Evolutionary conservation across 805 yeast genomes (phyloP).

Genomic region (Saturnispora mendoncae): DNA sequence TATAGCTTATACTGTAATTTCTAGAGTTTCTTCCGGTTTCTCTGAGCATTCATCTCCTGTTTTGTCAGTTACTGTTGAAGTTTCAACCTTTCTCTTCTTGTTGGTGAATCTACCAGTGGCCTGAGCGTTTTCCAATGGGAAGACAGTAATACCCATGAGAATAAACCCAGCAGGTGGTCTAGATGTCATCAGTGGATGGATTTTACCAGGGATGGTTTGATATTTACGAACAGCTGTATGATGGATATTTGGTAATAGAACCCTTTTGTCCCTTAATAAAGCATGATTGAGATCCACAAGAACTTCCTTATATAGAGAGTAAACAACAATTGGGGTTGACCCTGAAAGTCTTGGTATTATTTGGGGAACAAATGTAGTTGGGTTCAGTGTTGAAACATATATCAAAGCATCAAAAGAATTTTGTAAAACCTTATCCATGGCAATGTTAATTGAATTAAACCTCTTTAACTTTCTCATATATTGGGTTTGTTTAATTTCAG

Average conservation of each 20-base stretch:
- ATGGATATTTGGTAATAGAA: constrained; percentile 72
- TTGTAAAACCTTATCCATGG: constrained; percentile 40
- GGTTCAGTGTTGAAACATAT: constrained; percentile 62
- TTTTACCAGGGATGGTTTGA: constrained; percentile 88
- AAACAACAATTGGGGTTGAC: constrained; percentile 78
- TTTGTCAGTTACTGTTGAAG: constrained; percentile 9
- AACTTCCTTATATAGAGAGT: constrained; percentile 72
- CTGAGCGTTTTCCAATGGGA: constrained; percentile 55
- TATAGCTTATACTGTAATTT: too few species aligned
- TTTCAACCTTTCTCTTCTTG: constrained; percentile 30
- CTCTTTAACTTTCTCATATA: constrained; percentile 59
- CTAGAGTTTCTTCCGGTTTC: too few species aligned
- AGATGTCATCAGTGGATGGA: constrained; percentile 93
- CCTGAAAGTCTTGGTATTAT: constrained; percentile 67
- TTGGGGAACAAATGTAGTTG: constrained; percentile 53
- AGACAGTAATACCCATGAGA: constrained; percentile 67
- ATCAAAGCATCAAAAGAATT: constrained; percentile 69
- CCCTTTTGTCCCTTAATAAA: constrained; percentile 56
- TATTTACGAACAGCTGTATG: constrained; percentile 80
- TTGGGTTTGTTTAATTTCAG: constrained; percentile 52
- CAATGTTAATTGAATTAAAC: constrained; percentile 40
- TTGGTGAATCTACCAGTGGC: constrained; percentile 61
- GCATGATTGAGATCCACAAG: constrained; percentile 65
- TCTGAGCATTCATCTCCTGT: too few species aligned
- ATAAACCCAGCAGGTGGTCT: constrained; percentile 89